These are phyloP conservation scores for Coemansia sp. DNA, from an alignment of 192 early-diverging fungal species.

Conservation along the genomic window DNA sequence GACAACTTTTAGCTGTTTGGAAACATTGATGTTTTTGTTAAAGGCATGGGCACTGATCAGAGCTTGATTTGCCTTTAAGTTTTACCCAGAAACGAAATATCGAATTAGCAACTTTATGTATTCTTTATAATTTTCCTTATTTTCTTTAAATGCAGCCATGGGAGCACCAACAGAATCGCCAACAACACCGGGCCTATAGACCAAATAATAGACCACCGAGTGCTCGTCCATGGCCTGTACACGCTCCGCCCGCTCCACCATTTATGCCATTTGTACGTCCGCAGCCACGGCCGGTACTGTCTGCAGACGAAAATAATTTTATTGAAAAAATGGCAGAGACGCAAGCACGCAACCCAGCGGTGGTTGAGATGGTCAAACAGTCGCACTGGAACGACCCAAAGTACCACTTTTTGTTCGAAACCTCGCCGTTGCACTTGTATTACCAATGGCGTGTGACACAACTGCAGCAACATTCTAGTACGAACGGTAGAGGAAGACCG, in stretches of 20 bases:
- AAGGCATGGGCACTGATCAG: neutral
- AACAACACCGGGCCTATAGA: neutral
- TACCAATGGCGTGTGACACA: conserved; percentile 25
- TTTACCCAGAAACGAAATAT: neutral
- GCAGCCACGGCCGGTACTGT: neutral
- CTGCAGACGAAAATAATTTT: conserved; percentile 14
- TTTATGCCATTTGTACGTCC: neutral
- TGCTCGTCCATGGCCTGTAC: neutral
- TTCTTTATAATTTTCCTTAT: neutral
- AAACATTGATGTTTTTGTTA: neutral
- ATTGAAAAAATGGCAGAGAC: conserved; percentile 45
- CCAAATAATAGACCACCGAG: conserved; percentile 5
- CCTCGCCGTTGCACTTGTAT: conserved; percentile 23
- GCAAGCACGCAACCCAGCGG: conserved; percentile 24
- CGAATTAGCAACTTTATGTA: neutral
- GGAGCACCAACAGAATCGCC: conserved; percentile 11
- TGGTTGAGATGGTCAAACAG: conserved; percentile 26
- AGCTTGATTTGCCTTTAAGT: neutral
- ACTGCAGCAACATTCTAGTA: neutral
- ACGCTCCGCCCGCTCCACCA: conserved; percentile 1
- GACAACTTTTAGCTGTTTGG: conserved; percentile 57
- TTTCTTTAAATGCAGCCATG: conserved; percentile 19
- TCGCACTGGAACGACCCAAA: conserved; percentile 22
- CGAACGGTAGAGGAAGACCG: neutral
- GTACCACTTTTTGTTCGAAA: conserved; percentile 30